Evolutionary conservation across 805 yeast species (phyloP).

Genomic region (Suhomyces pyralidae): DNA sequence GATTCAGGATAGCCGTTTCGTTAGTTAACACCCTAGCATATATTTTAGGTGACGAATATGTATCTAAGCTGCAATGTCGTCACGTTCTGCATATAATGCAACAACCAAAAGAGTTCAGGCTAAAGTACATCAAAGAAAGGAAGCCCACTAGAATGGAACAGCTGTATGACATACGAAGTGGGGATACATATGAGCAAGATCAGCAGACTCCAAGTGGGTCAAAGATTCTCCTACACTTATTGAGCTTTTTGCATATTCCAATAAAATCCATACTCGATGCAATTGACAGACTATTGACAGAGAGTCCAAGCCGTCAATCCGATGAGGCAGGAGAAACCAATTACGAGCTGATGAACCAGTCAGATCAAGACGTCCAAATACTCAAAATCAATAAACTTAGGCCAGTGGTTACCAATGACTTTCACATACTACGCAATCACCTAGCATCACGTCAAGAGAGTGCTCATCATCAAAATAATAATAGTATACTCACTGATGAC

Average conservation of each 20-base stretch:
- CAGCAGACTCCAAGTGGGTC: neutral
- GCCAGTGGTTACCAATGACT: constrained; percentile 6
- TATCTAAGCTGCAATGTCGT: neutral
- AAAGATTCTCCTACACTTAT: neutral
- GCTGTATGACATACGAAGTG: neutral
- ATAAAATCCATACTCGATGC: neutral
- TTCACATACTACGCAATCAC: constrained; percentile 3
- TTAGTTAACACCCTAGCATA: neutral
- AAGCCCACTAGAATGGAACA: neutral
- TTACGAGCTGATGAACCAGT: neutral
- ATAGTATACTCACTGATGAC: constrained; percentile 10
- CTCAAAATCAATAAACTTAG: neutral
- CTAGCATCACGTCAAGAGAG: neutral
- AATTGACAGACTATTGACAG: neutral
- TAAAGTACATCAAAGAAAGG: neutral
- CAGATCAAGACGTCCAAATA: constrained; percentile 1
- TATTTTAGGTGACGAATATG: neutral
- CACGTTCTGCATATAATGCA: neutral
- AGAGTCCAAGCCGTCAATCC: neutral
- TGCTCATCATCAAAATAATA: constrained; percentile 1
- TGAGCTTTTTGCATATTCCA: neutral
- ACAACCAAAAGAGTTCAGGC: neutral
- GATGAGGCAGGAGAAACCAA: neutral
- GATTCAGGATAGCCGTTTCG: neutral
- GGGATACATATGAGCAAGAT: neutral